These are phyloP conservation scores for Daldinia caldariorum DNA, from an alignment of 495 filamentous ascomycete genomes.

Conservation along the genomic window DNA sequence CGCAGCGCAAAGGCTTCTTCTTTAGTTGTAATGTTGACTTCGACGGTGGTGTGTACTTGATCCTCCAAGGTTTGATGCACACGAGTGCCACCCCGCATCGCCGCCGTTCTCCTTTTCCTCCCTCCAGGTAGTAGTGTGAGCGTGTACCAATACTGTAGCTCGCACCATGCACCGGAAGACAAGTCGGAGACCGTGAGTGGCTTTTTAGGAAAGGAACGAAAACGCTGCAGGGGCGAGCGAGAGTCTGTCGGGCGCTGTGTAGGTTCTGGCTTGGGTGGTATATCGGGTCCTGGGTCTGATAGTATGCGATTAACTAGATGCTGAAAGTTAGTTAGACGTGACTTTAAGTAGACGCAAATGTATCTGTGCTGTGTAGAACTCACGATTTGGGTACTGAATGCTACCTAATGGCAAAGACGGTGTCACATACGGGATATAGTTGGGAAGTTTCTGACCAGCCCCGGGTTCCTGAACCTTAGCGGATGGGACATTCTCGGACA, in stretches of 20 bases:
- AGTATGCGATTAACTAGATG: constrained; percentile 70
- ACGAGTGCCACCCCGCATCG: constrained; percentile 81
- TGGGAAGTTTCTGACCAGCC: background rate
- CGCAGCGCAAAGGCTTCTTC: constrained; percentile 86
- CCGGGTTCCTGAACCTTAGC: background rate
- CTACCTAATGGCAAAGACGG: constrained; percentile 26
- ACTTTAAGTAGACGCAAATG: constrained; percentile 9
- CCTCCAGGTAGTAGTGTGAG: constrained; percentile 75
- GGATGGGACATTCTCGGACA: background rate
- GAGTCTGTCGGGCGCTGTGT: constrained; percentile 36
- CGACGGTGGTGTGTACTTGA: constrained; percentile 79
- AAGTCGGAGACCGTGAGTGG: constrained; percentile 91
- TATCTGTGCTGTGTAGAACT: constrained; percentile 34
- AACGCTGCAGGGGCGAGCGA: constrained; percentile 68
- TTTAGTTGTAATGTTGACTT: constrained; percentile 72
- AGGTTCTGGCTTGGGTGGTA: constrained; percentile 6
- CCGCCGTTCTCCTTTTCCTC: constrained; percentile 73
- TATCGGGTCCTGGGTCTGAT: constrained; percentile 25
- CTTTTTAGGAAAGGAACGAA: constrained; percentile 78
- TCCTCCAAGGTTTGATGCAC: constrained; percentile 88
- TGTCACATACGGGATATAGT: constrained; percentile 26
- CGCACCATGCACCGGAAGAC: constrained; percentile 91
- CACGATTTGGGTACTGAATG: constrained; percentile 60
- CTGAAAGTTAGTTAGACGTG: constrained; percentile 68
- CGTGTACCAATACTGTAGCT: constrained; percentile 90